phyloP scores from a whole-genome alignment of 1,284 basidiomycete genomes.

The Cutaneotrichosporon sp. region DNA sequence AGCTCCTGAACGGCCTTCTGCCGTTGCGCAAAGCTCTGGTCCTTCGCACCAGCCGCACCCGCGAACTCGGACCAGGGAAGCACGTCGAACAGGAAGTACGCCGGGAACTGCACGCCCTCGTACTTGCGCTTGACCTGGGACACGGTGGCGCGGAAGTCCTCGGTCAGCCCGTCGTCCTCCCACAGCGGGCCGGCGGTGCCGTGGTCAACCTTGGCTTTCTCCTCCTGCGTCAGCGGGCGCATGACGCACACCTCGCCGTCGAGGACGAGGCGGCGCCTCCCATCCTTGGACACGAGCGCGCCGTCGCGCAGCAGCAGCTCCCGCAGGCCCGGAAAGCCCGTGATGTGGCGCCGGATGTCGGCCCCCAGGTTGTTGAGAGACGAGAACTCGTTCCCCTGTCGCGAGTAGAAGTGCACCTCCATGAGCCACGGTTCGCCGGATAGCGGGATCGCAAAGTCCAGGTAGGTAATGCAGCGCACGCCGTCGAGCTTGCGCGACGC shows the following conservation, averaged over 20 bases:
- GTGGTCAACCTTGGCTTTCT: conserved; percentile 6
- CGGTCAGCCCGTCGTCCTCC: conserved; percentile 32
- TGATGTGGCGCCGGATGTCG: conserved; percentile 13
- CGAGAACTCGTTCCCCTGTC: conserved; percentile 40
- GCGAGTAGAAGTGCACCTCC: conserved; percentile 33
- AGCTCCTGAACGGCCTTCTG: conserved; percentile 11
- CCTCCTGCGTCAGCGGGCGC: conserved; percentile 7
- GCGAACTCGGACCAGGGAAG: conserved; percentile 36
- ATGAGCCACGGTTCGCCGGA: conserved; percentile 15
- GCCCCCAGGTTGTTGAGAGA: conserved; percentile 32
- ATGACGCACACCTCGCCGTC: conserved; percentile 52
- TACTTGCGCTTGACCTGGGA: conserved; percentile 34
- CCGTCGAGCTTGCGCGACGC: conserved; percentile 52
- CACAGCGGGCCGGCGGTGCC: conserved; percentile 21
- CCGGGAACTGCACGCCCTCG: conserved; percentile 29
- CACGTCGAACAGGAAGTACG: conserved; percentile 47
- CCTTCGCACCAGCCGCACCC: not conserved
- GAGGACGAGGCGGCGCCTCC: conserved; percentile 44
- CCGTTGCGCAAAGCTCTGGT: not conserved
- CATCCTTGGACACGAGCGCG: not conserved
- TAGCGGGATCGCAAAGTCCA: conserved; percentile 43
- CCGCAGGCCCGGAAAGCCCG: conserved; percentile 18
- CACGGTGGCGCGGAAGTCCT: conserved; percentile 47
- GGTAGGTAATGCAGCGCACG: conserved; percentile 39
- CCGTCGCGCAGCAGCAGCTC: conserved; percentile 27